phyloP scores from a whole-genome alignment of 2,329 filamentous ascomycete genomes.

The Epichloe sylvatica region DNA sequence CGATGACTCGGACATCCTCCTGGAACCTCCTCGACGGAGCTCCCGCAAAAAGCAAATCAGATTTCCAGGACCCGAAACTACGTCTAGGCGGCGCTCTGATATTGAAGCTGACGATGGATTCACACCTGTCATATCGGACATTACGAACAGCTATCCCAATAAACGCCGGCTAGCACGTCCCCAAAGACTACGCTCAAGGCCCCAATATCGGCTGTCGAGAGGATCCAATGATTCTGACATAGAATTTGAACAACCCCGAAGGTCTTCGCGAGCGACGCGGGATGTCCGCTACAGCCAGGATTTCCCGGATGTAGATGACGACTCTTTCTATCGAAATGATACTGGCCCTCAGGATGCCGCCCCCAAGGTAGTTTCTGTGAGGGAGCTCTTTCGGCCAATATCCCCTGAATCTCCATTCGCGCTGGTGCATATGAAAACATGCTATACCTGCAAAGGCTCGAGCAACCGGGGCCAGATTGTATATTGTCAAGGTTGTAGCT shows the following conservation, averaged over 20 bases:
- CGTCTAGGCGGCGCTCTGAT: constrained; percentile 7
- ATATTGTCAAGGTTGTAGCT: constrained; percentile 81
- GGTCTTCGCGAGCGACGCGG: constrained; percentile 34
- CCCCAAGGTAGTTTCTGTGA: constrained; percentile 48
- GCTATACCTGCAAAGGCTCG: constrained; percentile 50
- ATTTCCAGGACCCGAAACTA: background rate
- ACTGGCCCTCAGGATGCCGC: constrained; percentile 28
- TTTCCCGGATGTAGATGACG: constrained; percentile 42
- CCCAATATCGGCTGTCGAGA: constrained; percentile 8
- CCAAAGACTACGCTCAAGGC: constrained; percentile 10
- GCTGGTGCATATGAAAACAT: constrained; percentile 52
- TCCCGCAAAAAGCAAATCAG: constrained; percentile 1
- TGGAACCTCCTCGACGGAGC: constrained; percentile 7
- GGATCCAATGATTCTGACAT: constrained; percentile 29
- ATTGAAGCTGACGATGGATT: constrained; percentile 22
- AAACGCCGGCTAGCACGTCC: constrained; percentile 11
- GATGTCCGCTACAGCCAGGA: constrained; percentile 35
- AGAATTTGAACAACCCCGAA: constrained; percentile 37
- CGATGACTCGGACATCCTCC: constrained; percentile 1
- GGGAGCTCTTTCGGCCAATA: constrained; percentile 58
- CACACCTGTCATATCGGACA: constrained; percentile 24
- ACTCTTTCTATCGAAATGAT: constrained; percentile 37
- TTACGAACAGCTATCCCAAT: constrained; percentile 13
- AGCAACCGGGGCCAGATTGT: constrained; percentile 52
- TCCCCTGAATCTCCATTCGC: constrained; percentile 52